A percentile compares a stretch with the other conserved stretches of the same genome.
Evolutionary conservation across 2,329 filamentous ascomycete genomes (phyloP).

Genomic region (Alternaria sp.): DNA sequence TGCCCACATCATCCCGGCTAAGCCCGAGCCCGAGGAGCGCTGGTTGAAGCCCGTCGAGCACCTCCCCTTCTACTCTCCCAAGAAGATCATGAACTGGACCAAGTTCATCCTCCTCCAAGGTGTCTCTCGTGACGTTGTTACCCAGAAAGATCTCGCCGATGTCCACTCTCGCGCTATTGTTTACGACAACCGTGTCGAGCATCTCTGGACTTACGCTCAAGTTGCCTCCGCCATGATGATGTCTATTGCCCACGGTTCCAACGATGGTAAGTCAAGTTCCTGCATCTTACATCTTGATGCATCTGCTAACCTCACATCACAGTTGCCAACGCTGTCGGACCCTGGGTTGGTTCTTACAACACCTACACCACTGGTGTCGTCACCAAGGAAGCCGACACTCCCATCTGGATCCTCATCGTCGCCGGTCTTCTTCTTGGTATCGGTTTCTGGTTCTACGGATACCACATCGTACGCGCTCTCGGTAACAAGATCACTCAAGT

Average conservation of each 20-base stretch:
- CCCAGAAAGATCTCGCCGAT: conserved; percentile 40
- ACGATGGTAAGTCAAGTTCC: conserved; percentile 56
- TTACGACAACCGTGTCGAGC: conserved; percentile 59
- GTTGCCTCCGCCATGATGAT: conserved; percentile 70
- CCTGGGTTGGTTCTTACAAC: conserved; percentile 69
- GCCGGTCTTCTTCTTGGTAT: conserved; percentile 63
- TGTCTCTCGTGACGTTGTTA: conserved; percentile 54
- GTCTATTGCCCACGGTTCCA: conserved; percentile 76
- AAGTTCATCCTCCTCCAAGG: conserved; percentile 58
- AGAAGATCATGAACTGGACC: conserved; percentile 49
- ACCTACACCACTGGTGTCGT: conserved; percentile 65
- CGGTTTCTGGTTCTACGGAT: conserved; percentile 69
- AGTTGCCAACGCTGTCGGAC: conserved; percentile 64
- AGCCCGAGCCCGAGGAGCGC: conserved; percentile 44
- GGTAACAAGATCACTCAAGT: conserved; percentile 70
- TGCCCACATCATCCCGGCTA: conserved; percentile 7
- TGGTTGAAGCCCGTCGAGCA: conserved; percentile 49
- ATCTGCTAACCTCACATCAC: not conserved
- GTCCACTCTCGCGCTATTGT: conserved; percentile 54
- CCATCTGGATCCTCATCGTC: conserved; percentile 68
- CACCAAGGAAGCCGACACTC: conserved; percentile 60
- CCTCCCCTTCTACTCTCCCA: conserved; percentile 39
- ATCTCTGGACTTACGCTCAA: conserved; percentile 57
- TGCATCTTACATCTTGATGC: fast-evolving
- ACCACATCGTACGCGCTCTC: conserved; percentile 69